Evolutionary conservation across 306 rosid species (phyloP).

Genomic region (Urtica urens): DNA sequence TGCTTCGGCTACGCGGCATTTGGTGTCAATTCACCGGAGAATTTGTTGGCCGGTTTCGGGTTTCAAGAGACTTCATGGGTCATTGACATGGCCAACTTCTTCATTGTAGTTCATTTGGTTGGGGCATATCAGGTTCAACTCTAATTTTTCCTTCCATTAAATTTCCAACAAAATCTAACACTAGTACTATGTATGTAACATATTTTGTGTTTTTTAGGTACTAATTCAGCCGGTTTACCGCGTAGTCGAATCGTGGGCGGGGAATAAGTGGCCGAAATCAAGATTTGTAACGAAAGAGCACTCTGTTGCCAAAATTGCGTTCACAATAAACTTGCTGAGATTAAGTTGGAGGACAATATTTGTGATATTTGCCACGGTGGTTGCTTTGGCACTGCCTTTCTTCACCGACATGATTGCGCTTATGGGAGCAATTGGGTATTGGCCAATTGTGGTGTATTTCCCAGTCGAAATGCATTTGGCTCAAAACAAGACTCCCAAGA

Average conservation of each 20-base stretch:
- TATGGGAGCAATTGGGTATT: constrained; percentile 49
- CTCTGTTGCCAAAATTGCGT: constrained; percentile 9
- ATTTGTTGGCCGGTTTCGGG: constrained; percentile 53
- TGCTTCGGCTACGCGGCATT: constrained; percentile 64
- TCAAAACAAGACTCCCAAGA: constrained; percentile 23
- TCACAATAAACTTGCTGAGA: constrained; percentile 34
- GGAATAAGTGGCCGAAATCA: constrained; percentile 31
- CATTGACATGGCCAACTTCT: constrained; percentile 41
- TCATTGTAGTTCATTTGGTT: constrained; percentile 44
- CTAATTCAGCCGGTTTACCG: constrained; percentile 33
- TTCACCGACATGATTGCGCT: constrained; percentile 45
- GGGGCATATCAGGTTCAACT: constrained; percentile 86
- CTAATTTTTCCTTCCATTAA: too few species aligned
- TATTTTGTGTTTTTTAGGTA: too few species aligned
- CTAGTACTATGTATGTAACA: too few species aligned
- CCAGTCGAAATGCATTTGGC: constrained; percentile 52
- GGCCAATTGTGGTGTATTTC: constrained; percentile 50
- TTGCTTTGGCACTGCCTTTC: constrained; percentile 44
- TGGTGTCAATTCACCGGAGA: constrained; percentile 49
- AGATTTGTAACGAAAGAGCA: constrained; percentile 26
- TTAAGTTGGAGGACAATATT: constrained; percentile 43
- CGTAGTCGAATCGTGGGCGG: constrained; percentile 29
- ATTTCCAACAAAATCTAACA: too few species aligned
- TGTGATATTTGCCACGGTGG: constrained; percentile 17
- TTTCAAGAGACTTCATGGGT: constrained; percentile 49